Base-by-base conservation (phyloP, 352 stramenopile genomes). In the Phytophthora pini region DNA sequence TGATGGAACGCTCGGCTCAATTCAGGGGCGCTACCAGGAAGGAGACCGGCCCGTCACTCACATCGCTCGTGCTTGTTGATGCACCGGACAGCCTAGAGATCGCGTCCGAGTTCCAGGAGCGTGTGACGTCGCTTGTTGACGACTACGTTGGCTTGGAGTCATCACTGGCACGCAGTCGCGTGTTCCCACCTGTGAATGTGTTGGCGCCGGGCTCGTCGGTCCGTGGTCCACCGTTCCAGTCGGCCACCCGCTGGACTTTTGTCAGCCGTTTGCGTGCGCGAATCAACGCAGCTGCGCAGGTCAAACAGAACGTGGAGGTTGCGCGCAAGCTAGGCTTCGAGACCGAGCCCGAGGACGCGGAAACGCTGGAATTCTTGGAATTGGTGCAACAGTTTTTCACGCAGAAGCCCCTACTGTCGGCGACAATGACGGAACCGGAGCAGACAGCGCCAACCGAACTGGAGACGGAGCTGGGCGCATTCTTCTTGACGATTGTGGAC, bases 1-100 rank as follows among this genome's bases (percentile, higher is more conserved):
- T 94, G 1, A 87, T 94, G 80, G 86, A 94, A 59, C 86, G 86
- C 53, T 94, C 86, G 45, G 85, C 80, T 36, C 80, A 83, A 51
- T 89, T 94, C 38, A 58, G 70, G 15, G 75, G 79, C 20, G 67
- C 70, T 9, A 61, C 57, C 1, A 64, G 65, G n/a, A 65, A 68
- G n/a, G 56, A 68, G 27, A 61, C 65, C 20, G 68, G 52, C 3
- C 72, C 71, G 12, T 93, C 86, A 17, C 76, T 94, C 24, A 91
- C 86, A 53, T 76, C 86, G 27, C 56, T 94, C 4, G 86, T 76
- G 49, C 72, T 94, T 13, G 84, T 86, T 0, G 82, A 94, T 48
- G 76, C 83, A 0, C 85, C 81, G 0, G 85, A 90, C 59, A 74
- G 62, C 26, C 62, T 63, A 22, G 79, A 84, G 20, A 76, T 81